Evolutionary conservation across 352 stramenopile species (phyloP).

Genomic region (Elongisporangium prolatum): DNA sequence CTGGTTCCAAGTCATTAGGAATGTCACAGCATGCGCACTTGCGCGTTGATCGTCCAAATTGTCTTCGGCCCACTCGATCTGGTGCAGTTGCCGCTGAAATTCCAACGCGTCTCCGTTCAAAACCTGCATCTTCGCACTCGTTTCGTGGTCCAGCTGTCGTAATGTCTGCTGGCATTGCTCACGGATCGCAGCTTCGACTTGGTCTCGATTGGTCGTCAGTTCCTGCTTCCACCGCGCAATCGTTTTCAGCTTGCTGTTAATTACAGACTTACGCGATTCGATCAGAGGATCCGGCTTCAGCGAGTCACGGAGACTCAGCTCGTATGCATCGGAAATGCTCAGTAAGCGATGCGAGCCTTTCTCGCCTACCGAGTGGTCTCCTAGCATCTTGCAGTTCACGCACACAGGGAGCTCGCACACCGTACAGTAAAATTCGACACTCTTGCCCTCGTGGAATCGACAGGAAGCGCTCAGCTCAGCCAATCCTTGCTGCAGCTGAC

Average conservation of each 20-base stretch:
- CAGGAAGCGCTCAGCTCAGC: conserved; percentile 28
- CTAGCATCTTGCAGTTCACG: conserved; percentile 80
- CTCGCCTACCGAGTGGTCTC: conserved; percentile 73
- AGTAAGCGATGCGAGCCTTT: conserved; percentile 69
- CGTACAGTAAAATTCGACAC: conserved; percentile 74
- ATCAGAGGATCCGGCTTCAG: conserved; percentile 58
- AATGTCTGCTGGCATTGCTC: conserved; percentile 48
- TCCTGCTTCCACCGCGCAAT: conserved; percentile 28
- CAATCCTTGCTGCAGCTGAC: conserved; percentile 42
- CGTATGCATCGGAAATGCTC: conserved; percentile 60
- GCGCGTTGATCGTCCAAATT: conserved; percentile 50
- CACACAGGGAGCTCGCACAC: conserved; percentile 58
- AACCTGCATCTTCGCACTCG: conserved; percentile 37
- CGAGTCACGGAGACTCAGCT: conserved; percentile 57
- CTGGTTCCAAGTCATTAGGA: conserved; percentile 60
- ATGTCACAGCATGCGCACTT: conserved; percentile 39
- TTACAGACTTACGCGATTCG: conserved; percentile 54
- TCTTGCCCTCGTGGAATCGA: conserved; percentile 40
- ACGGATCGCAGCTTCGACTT: conserved; percentile 43
- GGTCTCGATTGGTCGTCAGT: conserved; percentile 32
- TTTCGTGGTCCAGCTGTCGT: conserved; percentile 33
- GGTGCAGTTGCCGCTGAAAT: conserved; percentile 52
- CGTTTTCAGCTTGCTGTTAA: conserved; percentile 49
- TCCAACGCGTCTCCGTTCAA: conserved; percentile 58
- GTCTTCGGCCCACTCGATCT: conserved; percentile 72